Base-by-base conservation (phyloP, 2,329 filamentous ascomycete species). In the Clonostachys sp. region DNA sequence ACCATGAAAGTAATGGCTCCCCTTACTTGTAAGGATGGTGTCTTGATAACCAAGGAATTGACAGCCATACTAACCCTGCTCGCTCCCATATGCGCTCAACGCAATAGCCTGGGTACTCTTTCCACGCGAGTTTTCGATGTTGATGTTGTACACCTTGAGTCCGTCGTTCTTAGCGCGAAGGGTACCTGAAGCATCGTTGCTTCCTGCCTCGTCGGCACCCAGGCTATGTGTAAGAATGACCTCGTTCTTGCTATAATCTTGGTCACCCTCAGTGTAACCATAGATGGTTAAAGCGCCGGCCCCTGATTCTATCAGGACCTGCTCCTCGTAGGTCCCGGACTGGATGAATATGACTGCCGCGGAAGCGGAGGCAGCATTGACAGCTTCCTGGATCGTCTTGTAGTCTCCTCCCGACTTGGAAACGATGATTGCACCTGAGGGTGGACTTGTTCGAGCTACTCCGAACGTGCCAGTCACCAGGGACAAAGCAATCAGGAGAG, bases 101-200 rank as follows among this genome's bases (percentile, higher is more conserved):
- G 74, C 74, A 16, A 77, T 64, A 34, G 73, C 73, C 52, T 76
- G 73, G 48, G 62, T 67, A 1, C 72, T 72, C 51, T 68, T 50
- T n/a, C 74, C 74, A 46, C 70, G 72, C 0, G 64, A 65, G 53
- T 77, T 77, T 12, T 64, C 61, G 12, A 77, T 62, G 46, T 76
- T 80, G 59, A 86, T 68, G 53, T 86, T 86, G 67, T 86, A 86
- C 16, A 84, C 64, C 53, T 75, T 77, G 49, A 84, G 72, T 54
- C 78, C 72, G 6, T 62, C 57, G 1, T 75, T 71, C 54, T 68
- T 65, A 24, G 73, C 66, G 10, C 70, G 60, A 16, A 39, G 36
- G 16, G 36, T 39, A 12, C 36, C 36, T 13, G 13, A 14, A 13
- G 13, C 16, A 13, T 39, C 36, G 16, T 39, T 39, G 5, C 9